A percentile compares a stretch with the other conserved stretches of the same genome.
Evolutionary conservation across 2,329 filamentous ascomycete species (phyloP).

Genomic region (Pseudofabraea citricarpa): DNA sequence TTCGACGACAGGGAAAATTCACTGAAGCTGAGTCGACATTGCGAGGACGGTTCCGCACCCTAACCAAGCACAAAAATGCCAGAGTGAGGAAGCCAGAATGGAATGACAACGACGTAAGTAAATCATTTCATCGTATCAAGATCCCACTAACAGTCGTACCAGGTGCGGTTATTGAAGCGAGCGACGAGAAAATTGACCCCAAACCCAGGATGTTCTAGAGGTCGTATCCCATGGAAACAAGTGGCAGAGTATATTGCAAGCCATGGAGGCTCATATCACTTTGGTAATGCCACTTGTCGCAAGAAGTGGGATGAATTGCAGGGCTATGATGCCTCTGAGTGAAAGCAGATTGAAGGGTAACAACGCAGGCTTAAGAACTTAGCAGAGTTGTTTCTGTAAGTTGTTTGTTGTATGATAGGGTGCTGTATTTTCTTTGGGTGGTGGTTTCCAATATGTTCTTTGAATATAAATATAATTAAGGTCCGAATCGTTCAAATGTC

Average conservation of each 20-base stretch:
- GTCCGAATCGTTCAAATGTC: no score
- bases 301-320: conserved; percentile 48
- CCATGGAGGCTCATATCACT: conserved; percentile 52
- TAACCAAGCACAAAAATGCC: conserved; percentile 59
- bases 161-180: conserved; percentile 41
- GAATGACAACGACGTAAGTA: conserved; percentile 58
- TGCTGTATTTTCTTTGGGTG: background rate
- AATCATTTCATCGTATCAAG: background rate
- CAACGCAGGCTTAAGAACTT: background rate
- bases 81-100: conserved; percentile 64
- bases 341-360: no score
- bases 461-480: no score
- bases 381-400: background rate
- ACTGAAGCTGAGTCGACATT: conserved; percentile 67
- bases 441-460: no score
- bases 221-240: conserved; percentile 51
- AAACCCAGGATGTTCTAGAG: conserved; percentile 14
- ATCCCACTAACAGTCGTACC: conserved; percentile 2
- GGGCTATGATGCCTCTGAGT: no score
- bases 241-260: conserved; percentile 48
- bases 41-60: conserved; percentile 59
- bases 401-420: background rate
- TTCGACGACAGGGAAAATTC: conserved; percentile 50
- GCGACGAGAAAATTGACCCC: conserved; percentile 35
- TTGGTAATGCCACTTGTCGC: conserved; percentile 53